Conservation (phyloP, 1,284 basidiomycete species). For the Fomitopsis palustris region DNA sequence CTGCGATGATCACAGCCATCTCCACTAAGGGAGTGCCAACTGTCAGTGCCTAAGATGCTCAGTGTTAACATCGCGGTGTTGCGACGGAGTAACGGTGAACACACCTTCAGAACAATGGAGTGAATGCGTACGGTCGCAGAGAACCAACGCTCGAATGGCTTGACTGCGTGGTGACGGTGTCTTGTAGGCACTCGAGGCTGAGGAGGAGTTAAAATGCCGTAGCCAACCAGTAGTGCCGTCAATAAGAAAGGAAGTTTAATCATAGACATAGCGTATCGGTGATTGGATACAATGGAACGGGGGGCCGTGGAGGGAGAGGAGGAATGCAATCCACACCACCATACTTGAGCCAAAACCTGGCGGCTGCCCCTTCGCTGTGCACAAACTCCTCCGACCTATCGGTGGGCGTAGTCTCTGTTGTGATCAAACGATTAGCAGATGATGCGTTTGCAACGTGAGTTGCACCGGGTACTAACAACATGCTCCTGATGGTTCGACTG, state of each 20-base stretch:
- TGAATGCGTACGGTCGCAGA: not conserved
- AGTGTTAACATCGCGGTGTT: not conserved
- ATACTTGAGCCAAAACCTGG: no score
- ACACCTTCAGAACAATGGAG: not conserved
- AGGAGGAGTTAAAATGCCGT: constrained; percentile 1
- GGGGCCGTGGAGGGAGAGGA: not conserved
- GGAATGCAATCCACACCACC: no score
- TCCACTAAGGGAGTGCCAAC: constrained; percentile 2
- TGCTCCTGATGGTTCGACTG: no score
- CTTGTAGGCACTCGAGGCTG: not conserved
- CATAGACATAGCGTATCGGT: constrained; percentile 1
- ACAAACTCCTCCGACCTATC: no score
- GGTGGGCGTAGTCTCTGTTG: no score
- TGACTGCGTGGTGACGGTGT: not conserved
- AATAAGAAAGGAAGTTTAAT: constrained; percentile 5
- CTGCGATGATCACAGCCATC: constrained; percentile 8
- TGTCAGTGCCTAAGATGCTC: not conserved
- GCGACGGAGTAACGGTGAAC: not conserved
- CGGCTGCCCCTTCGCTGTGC: no score
- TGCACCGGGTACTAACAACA: no score
- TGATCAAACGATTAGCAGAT: no score
- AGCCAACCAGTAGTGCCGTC: not conserved
- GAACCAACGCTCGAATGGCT: constrained; percentile 1
- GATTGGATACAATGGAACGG: not conserved
- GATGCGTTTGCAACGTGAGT: no score